These are phyloP conservation scores for Aureobasidium musti DNA, from an alignment of 2,329 filamentous ascomycete genomes.

Conservation along the genomic window DNA sequence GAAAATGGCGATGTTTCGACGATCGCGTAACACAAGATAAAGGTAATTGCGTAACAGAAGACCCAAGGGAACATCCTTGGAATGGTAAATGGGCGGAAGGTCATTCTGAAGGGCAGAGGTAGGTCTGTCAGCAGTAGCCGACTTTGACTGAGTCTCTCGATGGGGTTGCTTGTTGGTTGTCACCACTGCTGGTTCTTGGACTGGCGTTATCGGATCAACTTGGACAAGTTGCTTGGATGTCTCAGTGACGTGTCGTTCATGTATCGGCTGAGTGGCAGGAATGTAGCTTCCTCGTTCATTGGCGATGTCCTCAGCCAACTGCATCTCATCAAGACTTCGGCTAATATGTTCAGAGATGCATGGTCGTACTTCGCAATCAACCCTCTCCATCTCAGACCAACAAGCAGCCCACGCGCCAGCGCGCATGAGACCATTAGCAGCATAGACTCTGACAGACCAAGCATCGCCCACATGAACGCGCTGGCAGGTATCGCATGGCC, in stretches of 20 bases:
- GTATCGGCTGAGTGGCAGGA: not conserved
- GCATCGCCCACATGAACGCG: slow-evolving; percentile 39
- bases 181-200: not conserved
- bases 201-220: not conserved
- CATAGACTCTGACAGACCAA: slow-evolving; percentile 85
- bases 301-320: slow-evolving; percentile 46
- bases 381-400: slow-evolving; percentile 98
- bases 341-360: slow-evolving; percentile 63
- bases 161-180: not conserved
- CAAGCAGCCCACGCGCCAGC: slow-evolving; percentile 89
- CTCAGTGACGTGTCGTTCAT: not conserved
- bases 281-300: slow-evolving; percentile 28
- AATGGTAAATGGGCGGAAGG: slow-evolving; percentile 39
- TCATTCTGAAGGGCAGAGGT: slow-evolving; percentile 8
- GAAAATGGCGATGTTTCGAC: slow-evolving; percentile 33
- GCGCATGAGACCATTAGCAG: slow-evolving; percentile 91
- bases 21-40: slow-evolving; percentile 54
- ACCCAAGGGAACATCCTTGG: slow-evolving; percentile 53
- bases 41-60: slow-evolving; percentile 58
- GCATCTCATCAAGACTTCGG: slow-evolving; percentile 58
- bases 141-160: not conserved
- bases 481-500: slow-evolving; percentile 47
- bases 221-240: not conserved
- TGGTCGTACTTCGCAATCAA: slow-evolving; percentile 88
- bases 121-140: not conserved